Evolutionary conservation across 768 basidiomycete genomes (phyloP), one percentile per base, ranked within the genome.

Genomic region (Tephrocybe sp.): DNA sequence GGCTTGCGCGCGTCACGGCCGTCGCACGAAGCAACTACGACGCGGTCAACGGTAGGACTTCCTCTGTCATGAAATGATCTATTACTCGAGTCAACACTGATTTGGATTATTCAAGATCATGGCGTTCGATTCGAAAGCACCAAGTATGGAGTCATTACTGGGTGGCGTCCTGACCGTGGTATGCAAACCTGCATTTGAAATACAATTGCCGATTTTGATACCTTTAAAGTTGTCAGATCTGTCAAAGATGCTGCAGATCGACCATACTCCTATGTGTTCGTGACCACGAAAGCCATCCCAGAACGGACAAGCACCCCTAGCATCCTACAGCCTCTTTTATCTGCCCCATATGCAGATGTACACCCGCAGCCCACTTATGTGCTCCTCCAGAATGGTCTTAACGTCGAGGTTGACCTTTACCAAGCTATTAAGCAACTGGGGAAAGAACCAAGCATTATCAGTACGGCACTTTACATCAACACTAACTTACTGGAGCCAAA

Each of bases 1-100:
- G 81, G 10, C 68, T 75, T 24, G 84, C 77, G 1, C 73, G 78
- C 21, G 81, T 91, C 8, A 90, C 88, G 1, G 83, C 73, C 15
- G 84, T 91, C 1, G 88, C 88, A 1, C 66, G 88, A 47, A 81
- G 86, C 43, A 87, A 88, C 51, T 86, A 79, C 59, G 74, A 81
- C 11, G 65, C 70, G 2, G 73, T 82, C 11, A 69, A 73, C n/a
- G 68, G 82, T 80, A 45, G 51, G 33, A 15, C 65, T 46, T 31
- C 25, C 36, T 27, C 11, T 50, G 24, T 36, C 31, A 41, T 13
- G 49, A 25, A 42, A 21, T 43, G n/a, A 34, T 18, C 10, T 12
- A 22, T 31, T 36, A n/a, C n/a, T n/a, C n/a, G n/a, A n/a, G n/a
- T n/a, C n/a, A n/a, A n/a, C n/a, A n/a, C 31, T 45, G 6, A 42